Conservation (phyloP, 1,139 yeast genomes). For the Hansenula lynferdii region DNA sequence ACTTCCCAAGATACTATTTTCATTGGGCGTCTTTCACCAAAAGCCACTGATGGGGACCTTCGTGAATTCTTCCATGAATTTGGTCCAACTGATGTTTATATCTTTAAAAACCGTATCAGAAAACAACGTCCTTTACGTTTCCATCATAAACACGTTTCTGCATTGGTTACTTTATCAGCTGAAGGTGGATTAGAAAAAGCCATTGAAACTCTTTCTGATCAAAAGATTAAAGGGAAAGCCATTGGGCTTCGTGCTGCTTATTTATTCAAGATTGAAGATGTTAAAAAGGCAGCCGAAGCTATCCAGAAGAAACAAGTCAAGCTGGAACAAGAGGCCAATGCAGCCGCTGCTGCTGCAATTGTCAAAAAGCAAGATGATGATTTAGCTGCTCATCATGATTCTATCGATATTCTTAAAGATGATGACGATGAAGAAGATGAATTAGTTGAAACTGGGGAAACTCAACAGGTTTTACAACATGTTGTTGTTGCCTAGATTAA, state of each 20-base stretch:
- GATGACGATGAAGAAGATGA: too few species aligned
- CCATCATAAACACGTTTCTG: constrained; percentile 37
- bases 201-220: constrained; percentile 35
- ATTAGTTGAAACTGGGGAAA: too few species aligned
- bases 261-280: constrained; percentile 37
- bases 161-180: constrained; percentile 47
- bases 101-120: constrained; percentile 34
- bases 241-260: constrained; percentile 38
- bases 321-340: constrained; percentile 12
- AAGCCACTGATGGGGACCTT: constrained; percentile 37
- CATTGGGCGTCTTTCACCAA: constrained; percentile 40
- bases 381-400: too few species aligned
- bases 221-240: constrained; percentile 31
- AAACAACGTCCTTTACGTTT: constrained; percentile 21
- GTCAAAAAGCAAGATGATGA: not conserved
- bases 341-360: constrained; percentile 5
- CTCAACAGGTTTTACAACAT: too few species aligned
- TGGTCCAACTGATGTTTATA: constrained; percentile 41
- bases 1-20: constrained; percentile 40
- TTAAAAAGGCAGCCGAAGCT: constrained; percentile 30
- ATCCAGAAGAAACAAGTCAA: constrained; percentile 8
- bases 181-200: constrained; percentile 40
- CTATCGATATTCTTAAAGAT: too few species aligned
- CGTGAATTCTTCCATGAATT: constrained; percentile 40
- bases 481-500: too few species aligned